Percentiles rank a stretch among this genome's conserved stretches.
Evolutionary conservation across 2,329 filamentous ascomycete genomes (phyloP).

Genomic region (Penicillium thymicola): DNA sequence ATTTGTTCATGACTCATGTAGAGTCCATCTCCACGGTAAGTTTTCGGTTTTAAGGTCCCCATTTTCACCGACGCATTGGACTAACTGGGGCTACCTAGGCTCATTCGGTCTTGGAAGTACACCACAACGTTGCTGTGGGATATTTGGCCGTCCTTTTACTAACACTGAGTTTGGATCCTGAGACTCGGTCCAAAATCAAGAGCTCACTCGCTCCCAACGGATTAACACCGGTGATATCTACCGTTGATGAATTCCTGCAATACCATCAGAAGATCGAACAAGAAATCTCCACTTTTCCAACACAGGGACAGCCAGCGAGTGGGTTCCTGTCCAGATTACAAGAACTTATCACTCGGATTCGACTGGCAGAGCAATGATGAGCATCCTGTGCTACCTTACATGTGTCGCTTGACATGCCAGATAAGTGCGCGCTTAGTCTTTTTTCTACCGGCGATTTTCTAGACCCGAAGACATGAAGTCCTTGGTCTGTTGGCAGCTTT

Average conservation of each 20-base stretch:
- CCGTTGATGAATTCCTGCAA: constrained; percentile 60
- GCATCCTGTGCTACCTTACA: not conserved
- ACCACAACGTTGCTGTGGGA: constrained; percentile 77
- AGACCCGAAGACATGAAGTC: not conserved
- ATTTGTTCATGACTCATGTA: constrained; percentile 65
- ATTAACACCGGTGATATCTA: constrained; percentile 52
- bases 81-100: constrained; percentile 39
- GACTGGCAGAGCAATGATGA: constrained; percentile 16
- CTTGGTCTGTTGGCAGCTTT: constrained; percentile 1
- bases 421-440: not conserved
- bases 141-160: constrained; percentile 83
- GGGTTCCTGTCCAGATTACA: constrained; percentile 55
- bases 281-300: constrained; percentile 39
- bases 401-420: not conserved
- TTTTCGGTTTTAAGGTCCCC: not conserved
- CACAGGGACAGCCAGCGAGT: constrained; percentile 46
- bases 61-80: not conserved
- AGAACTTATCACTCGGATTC: constrained; percentile 50
- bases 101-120: constrained; percentile 62
- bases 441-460: not conserved
- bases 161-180: constrained; percentile 65
- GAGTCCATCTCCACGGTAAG: constrained; percentile 66
- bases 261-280: constrained; percentile 60
- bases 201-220: constrained; percentile 46
- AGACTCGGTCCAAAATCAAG: constrained; percentile 45